Base-by-base conservation (phyloP, 192 early-diverging fungal species). In the Coemansia sp. region DNA sequence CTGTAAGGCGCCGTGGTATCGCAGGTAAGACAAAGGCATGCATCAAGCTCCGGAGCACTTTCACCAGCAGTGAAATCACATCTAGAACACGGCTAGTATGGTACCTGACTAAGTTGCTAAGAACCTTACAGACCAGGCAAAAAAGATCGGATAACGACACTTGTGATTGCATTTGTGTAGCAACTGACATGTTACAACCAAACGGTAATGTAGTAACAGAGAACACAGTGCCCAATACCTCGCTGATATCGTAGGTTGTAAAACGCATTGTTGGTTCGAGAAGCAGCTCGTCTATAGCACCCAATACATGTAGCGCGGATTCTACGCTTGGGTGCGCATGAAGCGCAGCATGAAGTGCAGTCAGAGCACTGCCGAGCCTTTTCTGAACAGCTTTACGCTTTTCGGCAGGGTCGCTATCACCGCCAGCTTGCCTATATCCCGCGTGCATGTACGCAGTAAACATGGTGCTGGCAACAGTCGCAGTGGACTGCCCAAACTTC, bases 11-110 rank as follows among this genome's bases (percentile, higher is more conserved):
- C 64, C 67, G 42, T 7, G 64, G 63, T 3, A 68, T 16, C 1
- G 69, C 50, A 13, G 72, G 76, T 1, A 61, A 18, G 7, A 78
- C 72, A 69, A 83, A 83, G 5, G 81, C 81, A 39, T 83, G 81
- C 6, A 78, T 38, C 52, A 83, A 54, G 12, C 53, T 19, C 12
- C 81, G 76, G 43, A 83, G 32, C 3, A 61, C 19, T 5, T 56
- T 60, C 4, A 63, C 62, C 18, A 75, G 43, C 7, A 74, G 43
- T 7, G 81, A 67, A 10, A 83, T 49, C 6, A 68, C 63, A 47
- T 68, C 72, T 62, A 83, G 62, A 5, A 70, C 69, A 0, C 65
- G 45, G 18, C 62, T 52, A 6, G 72, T 70, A 57, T 75, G 72
- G 54, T 74, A 67, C 49, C 72, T 69, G 19, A 78, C 44, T 23